phyloP scores from a whole-genome alignment of 306 rosid species.

The Carpinus fangiana region DNA sequence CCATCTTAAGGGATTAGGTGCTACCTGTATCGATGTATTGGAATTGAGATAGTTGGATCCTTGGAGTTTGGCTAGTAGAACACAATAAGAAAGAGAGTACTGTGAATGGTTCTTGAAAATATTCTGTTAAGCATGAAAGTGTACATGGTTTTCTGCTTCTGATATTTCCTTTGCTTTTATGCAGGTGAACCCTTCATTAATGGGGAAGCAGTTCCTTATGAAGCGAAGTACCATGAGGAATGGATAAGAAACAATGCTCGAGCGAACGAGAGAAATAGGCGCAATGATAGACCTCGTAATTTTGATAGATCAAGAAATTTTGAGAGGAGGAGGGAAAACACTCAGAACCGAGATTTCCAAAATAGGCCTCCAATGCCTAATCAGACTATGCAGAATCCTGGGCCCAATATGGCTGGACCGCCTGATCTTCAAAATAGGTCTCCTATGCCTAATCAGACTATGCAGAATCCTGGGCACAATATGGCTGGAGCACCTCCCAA shows the following conservation, averaged over 20 bases:
- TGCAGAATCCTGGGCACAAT: slow-evolving; percentile 25
- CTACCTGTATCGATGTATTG: not conserved
- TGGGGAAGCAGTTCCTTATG: slow-evolving; percentile 92
- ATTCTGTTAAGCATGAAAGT: not conserved
- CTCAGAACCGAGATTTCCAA: slow-evolving; percentile 63
- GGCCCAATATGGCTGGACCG: slow-evolving; percentile 34
- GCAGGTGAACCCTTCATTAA: slow-evolving; percentile 94
- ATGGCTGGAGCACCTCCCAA: slow-evolving; percentile 16
- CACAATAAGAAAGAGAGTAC: not conserved
- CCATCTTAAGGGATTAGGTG: not conserved
- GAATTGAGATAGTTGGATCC: not conserved
- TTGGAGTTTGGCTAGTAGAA: not conserved
- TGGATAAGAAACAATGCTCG: slow-evolving; percentile 90
- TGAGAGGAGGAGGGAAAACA: slow-evolving; percentile 82
- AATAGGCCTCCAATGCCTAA: slow-evolving; percentile 49
- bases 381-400: slow-evolving; percentile 31
- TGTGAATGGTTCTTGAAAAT: not conserved
- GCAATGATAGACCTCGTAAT: slow-evolving; percentile 86
- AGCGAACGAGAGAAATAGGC: slow-evolving; percentile 93
- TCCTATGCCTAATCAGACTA: slow-evolving; percentile 40
- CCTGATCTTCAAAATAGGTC: slow-evolving; percentile 52
- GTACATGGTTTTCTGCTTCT: slow-evolving; percentile 1
- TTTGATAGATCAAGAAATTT: slow-evolving; percentile 84
- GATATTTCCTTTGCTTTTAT: slow-evolving; percentile 19
- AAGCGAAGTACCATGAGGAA: slow-evolving; percentile 87